These are phyloP conservation scores for Trypanosoma brucei DNA, from an alignment of 208 protist species.

Conservation along the genomic window DNA sequence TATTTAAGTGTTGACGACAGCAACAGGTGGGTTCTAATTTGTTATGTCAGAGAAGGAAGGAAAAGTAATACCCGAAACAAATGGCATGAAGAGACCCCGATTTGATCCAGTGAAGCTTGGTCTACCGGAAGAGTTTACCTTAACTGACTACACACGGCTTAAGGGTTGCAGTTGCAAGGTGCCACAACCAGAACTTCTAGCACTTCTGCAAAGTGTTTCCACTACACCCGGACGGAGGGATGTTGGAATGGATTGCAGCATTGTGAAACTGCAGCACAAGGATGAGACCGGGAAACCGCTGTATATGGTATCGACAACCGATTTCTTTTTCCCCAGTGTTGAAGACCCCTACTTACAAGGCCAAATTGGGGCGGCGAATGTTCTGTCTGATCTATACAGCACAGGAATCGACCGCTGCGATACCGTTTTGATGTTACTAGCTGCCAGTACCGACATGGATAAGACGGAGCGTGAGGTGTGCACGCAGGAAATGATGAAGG, in stretches of 20 bases:
- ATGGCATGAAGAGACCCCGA: constrained; percentile 28
- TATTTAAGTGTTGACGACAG: too few relatives aligned
- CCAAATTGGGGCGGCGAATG: constrained; percentile 94
- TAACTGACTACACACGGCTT: constrained; percentile 87
- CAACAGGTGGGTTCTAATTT: too few relatives aligned
- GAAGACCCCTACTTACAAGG: constrained; percentile 95
- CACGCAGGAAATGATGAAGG: constrained; percentile 89
- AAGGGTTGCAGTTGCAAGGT: constrained; percentile 94
- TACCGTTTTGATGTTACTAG: constrained; percentile 95
- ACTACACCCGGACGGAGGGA: constrained; percentile 66
- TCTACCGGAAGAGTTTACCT: constrained; percentile 72
- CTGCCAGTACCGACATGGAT: constrained; percentile 90
- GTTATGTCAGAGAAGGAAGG: neutral
- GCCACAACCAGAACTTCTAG: constrained; percentile 87
- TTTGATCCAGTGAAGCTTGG: constrained; percentile 78
- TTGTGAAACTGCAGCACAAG: constrained; percentile 76
- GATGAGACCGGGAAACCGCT: constrained; percentile 44
- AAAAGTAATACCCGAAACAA: constrained; percentile 17
- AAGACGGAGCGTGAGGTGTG: constrained; percentile 69
- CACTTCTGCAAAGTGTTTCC: constrained; percentile 73
- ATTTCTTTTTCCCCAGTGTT: constrained; percentile 97
- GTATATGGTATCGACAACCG: constrained; percentile 92
- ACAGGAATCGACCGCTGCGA: constrained; percentile 93
- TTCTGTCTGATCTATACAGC: constrained; percentile 96
- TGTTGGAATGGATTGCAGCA: constrained; percentile 91